A percentile compares a stretch with the other conserved stretches of the same genome.
phyloP scores from a whole-genome alignment of 495 filamentous ascomycete genomes.

The Penicillium fimorum region DNA sequence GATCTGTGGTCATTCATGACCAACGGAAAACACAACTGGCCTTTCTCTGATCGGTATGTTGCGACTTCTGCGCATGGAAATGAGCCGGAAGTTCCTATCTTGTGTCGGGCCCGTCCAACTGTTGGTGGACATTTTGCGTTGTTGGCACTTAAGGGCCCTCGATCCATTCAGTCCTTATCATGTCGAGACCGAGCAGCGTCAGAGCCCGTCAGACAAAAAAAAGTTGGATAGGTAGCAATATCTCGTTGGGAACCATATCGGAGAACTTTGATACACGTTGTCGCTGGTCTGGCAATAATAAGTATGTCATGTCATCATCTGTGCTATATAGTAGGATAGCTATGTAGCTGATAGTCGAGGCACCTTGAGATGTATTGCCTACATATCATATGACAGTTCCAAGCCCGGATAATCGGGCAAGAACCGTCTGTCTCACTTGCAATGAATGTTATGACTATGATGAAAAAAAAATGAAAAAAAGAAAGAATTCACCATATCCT shows the following conservation, averaged over 20 bases:
- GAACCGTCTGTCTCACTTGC: neutral
- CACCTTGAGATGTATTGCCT: neutral
- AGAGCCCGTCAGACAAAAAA: neutral
- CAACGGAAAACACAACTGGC: constrained; percentile 48
- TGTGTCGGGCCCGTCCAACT: constrained; percentile 54
- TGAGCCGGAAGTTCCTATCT: constrained; percentile 34
- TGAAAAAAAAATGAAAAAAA: neutral
- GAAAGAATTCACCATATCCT: too few relatives aligned
- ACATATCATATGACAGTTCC: neutral
- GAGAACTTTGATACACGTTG: constrained; percentile 15
- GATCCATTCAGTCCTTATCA: constrained; percentile 26
- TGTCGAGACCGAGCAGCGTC: neutral
- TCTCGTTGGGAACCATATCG: constrained; percentile 3
- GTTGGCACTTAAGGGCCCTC: constrained; percentile 42
- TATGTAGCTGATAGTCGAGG: neutral
- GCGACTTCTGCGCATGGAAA: constrained; percentile 38
- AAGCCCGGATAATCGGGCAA: neutral
- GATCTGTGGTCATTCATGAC: constrained; percentile 48
- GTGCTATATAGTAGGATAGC: neutral
- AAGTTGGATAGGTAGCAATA: neutral
- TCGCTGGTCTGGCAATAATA: neutral
- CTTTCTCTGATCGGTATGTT: constrained; percentile 49
- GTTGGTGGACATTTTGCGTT: constrained; percentile 57
- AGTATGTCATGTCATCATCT: neutral
- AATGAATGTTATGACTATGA: neutral